phyloP scores from a whole-genome alignment of 2,329 filamentous ascomycete genomes.

The Biscogniauxia marginata region DNA sequence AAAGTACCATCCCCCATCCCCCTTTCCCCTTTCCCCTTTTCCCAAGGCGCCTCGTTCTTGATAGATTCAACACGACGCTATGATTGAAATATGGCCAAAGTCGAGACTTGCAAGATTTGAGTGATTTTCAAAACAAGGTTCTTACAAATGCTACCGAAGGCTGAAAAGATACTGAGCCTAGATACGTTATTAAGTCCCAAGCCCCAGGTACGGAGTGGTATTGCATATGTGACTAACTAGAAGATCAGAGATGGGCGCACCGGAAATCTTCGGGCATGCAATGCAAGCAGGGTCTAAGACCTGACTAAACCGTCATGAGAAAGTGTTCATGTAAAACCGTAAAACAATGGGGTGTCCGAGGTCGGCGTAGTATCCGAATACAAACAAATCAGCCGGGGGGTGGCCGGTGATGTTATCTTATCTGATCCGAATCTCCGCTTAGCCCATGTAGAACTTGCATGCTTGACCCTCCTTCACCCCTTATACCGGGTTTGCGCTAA shows the following conservation, averaged over 20 bases:
- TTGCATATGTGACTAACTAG: background rate
- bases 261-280: background rate
- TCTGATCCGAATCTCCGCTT: constrained; percentile 19
- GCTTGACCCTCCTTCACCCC: background rate
- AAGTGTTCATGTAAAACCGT: background rate
- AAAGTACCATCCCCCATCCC: no score
- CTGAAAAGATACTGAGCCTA: background rate
- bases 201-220: background rate
- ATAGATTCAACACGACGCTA: background rate
- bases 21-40: no score
- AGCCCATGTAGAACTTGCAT: background rate
- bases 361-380: background rate
- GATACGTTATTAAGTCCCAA: background rate
- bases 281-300: background rate
- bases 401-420: constrained; percentile 13
- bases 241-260: background rate
- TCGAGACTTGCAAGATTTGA: background rate
- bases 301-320: background rate
- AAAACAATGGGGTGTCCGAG: background rate
- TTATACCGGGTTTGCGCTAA: background rate
- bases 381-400: background rate
- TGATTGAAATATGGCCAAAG: background rate
- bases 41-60: no score
- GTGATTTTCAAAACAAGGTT: background rate
- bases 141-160: background rate